Conservation (phyloP, 345 rosid species). For the Aquilaria malaccensis region DNA sequence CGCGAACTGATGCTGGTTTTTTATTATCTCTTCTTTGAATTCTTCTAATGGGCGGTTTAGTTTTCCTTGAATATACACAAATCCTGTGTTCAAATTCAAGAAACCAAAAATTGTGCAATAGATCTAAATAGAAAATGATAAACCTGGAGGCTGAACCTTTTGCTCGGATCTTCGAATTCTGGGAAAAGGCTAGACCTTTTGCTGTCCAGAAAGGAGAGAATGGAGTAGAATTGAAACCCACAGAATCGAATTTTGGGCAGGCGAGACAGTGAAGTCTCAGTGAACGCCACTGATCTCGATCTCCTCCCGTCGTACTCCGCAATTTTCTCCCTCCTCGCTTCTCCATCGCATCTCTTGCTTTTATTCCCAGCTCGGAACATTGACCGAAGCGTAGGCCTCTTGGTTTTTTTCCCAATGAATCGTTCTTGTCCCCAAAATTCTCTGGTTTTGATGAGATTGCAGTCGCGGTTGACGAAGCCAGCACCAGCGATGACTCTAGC, state of each 20-base stretch:
- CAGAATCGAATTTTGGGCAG: no score
- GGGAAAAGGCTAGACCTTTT: no score
- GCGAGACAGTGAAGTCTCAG: constrained; percentile 19
- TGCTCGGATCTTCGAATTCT: no score
- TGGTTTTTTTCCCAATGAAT: constrained; percentile 9
- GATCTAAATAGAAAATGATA: no score
- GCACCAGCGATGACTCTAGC: constrained; percentile 12
- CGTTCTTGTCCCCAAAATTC: constrained; percentile 12
- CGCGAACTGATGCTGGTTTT: constrained; percentile 56
- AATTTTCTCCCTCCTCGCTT: constrained; percentile 8
- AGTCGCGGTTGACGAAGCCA: constrained; percentile 48
- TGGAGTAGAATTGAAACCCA: no score
- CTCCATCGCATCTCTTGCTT: constrained; percentile 23
- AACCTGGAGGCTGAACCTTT: no score
- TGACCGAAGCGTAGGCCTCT: constrained; percentile 49
- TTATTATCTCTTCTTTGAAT: constrained; percentile 57
- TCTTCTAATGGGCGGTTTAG: constrained; percentile 23
- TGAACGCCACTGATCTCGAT: constrained; percentile 62
- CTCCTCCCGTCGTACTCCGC: constrained; percentile 31
- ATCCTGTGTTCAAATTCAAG: neutral
- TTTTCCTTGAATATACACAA: no score
- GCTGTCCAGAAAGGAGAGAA: no score
- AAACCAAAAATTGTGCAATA: no score
- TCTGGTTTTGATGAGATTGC: constrained; percentile 52
- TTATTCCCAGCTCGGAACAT: constrained; percentile 26